A percentile compares a stretch with the other conserved stretches of the same genome.
Evolutionary conservation across 257 asterid species (phyloP).

Genomic region (Scutellaria baicalensis): DNA sequence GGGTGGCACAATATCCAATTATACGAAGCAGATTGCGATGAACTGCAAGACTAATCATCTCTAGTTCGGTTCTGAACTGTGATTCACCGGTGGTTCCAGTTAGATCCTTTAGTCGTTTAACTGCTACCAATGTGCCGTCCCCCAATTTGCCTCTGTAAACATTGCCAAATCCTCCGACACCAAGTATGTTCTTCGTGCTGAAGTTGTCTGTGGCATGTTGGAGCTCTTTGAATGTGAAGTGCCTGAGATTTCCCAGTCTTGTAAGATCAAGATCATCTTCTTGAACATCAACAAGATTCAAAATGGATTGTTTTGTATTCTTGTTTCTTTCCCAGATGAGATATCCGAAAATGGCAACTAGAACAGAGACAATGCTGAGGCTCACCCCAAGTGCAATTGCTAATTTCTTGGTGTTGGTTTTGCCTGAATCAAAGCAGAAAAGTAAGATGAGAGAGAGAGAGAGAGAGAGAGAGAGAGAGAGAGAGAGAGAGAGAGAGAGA

Average conservation of each 20-base stretch:
- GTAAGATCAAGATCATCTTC: conserved; percentile 63
- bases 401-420: conserved; percentile 43
- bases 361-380: conserved; percentile 37
- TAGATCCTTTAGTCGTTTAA: conserved; percentile 77
- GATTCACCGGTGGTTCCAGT: conserved; percentile 76
- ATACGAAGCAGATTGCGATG: conserved; percentile 81
- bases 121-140: conserved; percentile 66
- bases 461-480: neutral
- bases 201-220: conserved; percentile 74
- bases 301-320: conserved; percentile 46
- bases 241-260: conserved; percentile 62
- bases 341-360: conserved; percentile 25
- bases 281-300: conserved; percentile 58
- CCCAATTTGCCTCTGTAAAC: conserved; percentile 71
- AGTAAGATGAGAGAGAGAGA: too few relatives aligned
- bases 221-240: conserved; percentile 81
- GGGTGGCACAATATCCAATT: conserved; percentile 70
- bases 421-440: conserved; percentile 28
- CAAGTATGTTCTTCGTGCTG: conserved; percentile 86
- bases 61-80: conserved; percentile 81
- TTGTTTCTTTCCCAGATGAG: conserved; percentile 51
- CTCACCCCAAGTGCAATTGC: conserved; percentile 74
- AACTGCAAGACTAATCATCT: conserved; percentile 85
- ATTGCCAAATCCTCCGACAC: conserved; percentile 91
- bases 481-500: neutral